phyloP scores from a whole-genome alignment of 106 monocot genomes.

The Gastrodia elata region DNA sequence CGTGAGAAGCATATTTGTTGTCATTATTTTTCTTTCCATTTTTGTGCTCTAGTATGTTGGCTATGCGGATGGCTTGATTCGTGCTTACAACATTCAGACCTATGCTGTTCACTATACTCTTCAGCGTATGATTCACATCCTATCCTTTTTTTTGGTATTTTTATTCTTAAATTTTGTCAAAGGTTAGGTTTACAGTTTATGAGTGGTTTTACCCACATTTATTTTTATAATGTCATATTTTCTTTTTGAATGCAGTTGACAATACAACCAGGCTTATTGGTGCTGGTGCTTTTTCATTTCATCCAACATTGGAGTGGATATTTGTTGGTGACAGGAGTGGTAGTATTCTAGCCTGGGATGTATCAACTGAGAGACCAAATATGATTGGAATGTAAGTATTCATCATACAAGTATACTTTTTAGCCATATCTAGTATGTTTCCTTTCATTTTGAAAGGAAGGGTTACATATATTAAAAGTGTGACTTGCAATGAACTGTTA shows the following conservation, averaged over 20 bases:
- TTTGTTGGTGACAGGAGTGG: constrained; percentile 93
- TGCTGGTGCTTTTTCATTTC: constrained; percentile 91
- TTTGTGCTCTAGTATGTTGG: constrained; percentile 67
- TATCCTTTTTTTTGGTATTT: background rate
- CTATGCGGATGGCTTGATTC: constrained; percentile 93
- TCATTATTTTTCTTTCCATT: background rate
- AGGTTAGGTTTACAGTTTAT: constrained; percentile 3
- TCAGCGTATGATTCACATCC: constrained; percentile 54
- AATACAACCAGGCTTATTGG: constrained; percentile 92
- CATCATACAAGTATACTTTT: too few relatives aligned
- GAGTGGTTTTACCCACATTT: background rate
- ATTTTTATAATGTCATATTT: constrained; percentile 3
- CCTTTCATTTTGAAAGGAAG: background rate
- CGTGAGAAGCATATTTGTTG: background rate
- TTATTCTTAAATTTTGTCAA: background rate
- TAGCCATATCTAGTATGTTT: background rate
- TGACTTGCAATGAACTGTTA: background rate
- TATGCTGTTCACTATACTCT: constrained; percentile 94
- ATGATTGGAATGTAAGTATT: constrained; percentile 96
- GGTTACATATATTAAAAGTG: background rate
- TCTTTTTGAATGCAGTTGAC: constrained; percentile 55
- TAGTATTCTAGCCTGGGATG: constrained; percentile 95
- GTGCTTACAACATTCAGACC: constrained; percentile 96
- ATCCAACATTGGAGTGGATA: constrained; percentile 96
- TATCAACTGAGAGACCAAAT: constrained; percentile 88